Percentiles rank a stretch among this genome's conserved stretches.
Evolutionary conservation across 2,329 filamentous ascomycete species (phyloP).

Genomic region (Juglanconis oblonga): DNA sequence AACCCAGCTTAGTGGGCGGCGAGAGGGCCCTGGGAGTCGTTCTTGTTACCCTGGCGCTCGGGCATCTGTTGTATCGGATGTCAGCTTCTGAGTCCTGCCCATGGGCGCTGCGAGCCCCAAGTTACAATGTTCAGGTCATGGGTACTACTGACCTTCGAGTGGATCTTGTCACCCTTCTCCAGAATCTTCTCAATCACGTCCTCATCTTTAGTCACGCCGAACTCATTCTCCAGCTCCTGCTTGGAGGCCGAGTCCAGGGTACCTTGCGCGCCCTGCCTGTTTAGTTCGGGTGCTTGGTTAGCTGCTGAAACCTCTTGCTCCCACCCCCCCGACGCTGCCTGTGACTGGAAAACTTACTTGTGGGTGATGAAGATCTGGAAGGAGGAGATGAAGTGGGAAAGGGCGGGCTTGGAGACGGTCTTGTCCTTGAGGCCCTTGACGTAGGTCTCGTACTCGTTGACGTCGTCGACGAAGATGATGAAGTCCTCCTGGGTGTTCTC

Average conservation of each 20-base stretch:
- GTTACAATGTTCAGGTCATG: background rate
- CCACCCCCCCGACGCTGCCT: background rate
- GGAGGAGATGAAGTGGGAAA: slow-evolving; percentile 79
- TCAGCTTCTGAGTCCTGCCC: slow-evolving; percentile 6
- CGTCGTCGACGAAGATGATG: slow-evolving; percentile 58
- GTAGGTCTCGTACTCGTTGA: slow-evolving; percentile 59
- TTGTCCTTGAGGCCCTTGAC: slow-evolving; percentile 82
- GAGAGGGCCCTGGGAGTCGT: slow-evolving; percentile 46
- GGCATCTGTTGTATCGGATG: slow-evolving; percentile 39
- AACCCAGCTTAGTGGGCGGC: slow-evolving; percentile 35
- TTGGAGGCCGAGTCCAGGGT: slow-evolving; percentile 75
- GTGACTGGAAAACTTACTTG: slow-evolving; percentile 59
- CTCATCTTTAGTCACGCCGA: slow-evolving; percentile 76
- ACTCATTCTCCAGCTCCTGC: slow-evolving; percentile 74
- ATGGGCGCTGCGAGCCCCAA: background rate
- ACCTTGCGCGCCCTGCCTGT: slow-evolving; percentile 82
- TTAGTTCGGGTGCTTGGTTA: background rate
- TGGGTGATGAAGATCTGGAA: slow-evolving; percentile 91
- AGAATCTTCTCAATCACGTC: slow-evolving; percentile 81
- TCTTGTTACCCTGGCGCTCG: slow-evolving; percentile 50
- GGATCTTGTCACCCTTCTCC: slow-evolving; percentile 68
- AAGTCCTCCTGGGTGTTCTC: slow-evolving; percentile 47
- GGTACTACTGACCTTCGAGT: slow-evolving; percentile 43
- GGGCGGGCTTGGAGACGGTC: slow-evolving; percentile 54
- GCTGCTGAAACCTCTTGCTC: background rate